Base-by-base conservation (phyloP, 805 yeast genomes). In the Saccharomycopsis sp. region DNA sequence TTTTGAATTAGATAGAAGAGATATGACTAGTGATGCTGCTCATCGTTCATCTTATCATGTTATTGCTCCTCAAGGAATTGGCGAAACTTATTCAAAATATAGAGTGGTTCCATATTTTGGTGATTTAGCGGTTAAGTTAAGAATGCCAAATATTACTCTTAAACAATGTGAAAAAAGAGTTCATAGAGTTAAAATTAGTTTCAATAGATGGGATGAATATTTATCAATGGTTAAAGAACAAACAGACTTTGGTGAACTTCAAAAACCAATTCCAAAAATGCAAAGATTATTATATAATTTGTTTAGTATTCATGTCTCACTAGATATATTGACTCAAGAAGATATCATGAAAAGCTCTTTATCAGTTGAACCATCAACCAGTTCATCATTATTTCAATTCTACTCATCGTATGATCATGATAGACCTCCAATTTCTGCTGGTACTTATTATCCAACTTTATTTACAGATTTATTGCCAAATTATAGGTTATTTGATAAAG, bases 31-130 rank as follows among this genome's bases (percentile, higher is more conserved):
- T 34, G 72, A 74, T 37, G 63, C 76, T 3, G 66, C 74, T 30
- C 71, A 69, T 40, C 71, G 76, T 57, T 68, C 71, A 38, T 75
- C 79, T 21, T 77, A 72, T 48, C 82, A 79, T 61, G 76, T 87
- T 21, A 70, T 85, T 64, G 88, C 94, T 8, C 86, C 96, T 3
- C 83, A 89, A 51, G 92, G 94, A 9, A 67, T 89, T 49, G 95
- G 95, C 29, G 71, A 72, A 42, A 63, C 72, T 1, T 86, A 81
- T 51, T 72, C 89, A 0, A 83, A 83, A 52, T 76, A 75, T 37
- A 73, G 76, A 40, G 94, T 83, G 10, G 76, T 89, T 34, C 95
- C 97, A 1, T 88, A 78, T 54, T 88, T 85, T 62, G 96, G 96
- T 9, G 97, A 88, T 55, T 64, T 88, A 48, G 65, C 76, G 8